These are phyloP conservation scores for Ogataea hybrid DNA, from an alignment of 1,139 yeast genomes.

Conservation along the genomic window DNA sequence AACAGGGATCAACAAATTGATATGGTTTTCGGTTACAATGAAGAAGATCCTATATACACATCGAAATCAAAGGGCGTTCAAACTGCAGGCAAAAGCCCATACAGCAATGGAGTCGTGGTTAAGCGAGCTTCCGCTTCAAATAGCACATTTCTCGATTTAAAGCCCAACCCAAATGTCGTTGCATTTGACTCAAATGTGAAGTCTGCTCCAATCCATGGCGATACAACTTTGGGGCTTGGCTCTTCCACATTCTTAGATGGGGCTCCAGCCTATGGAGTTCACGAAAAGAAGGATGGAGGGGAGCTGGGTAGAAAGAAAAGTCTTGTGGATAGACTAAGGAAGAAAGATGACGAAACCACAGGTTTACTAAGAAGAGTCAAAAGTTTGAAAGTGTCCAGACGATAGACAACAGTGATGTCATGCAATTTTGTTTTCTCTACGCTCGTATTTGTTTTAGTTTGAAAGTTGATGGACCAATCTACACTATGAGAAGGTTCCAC, in stretches of 20 bases:
- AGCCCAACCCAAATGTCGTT: constrained; percentile 50
- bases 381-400: constrained; percentile 73
- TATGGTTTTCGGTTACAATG: constrained; percentile 55
- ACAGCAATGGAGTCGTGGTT: constrained; percentile 31
- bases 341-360: constrained; percentile 31
- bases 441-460: constrained; percentile 1
- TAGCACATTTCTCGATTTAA: constrained; percentile 36
- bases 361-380: constrained; percentile 77
- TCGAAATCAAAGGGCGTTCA: constrained; percentile 19
- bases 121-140: constrained; percentile 27
- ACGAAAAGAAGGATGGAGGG: constrained; percentile 34
- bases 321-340: constrained; percentile 61
- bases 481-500: constrained; percentile 6
- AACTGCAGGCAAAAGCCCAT: constrained; percentile 19
- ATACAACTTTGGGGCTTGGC: constrained; percentile 83
- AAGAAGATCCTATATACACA: constrained; percentile 30
- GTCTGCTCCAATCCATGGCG: constrained; percentile 79
- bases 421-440: background rate
- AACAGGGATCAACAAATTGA: constrained; percentile 56
- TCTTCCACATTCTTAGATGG: constrained; percentile 93
- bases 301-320: constrained; percentile 73
- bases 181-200: constrained; percentile 71
- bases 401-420: constrained; percentile 9
- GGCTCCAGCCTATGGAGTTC: constrained; percentile 81
- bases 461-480: constrained; percentile 19